Percentiles rank a stretch among this genome's conserved stretches.
These are phyloP conservation scores for Exidia glandulosa DNA, from an alignment of 768 basidiomycete species.

Conservation along the genomic window DNA sequence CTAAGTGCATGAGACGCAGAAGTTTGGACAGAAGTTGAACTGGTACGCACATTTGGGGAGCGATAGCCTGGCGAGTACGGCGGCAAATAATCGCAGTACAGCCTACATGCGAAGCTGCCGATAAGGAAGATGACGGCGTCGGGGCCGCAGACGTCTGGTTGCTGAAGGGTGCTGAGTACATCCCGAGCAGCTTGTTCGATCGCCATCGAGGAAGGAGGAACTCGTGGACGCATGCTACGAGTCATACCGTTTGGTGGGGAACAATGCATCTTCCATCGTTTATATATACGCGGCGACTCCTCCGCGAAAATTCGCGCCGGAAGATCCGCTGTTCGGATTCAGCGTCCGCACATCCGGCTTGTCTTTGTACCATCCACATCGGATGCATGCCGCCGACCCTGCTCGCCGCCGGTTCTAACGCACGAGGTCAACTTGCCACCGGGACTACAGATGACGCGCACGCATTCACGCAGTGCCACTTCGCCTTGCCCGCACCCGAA, in stretches of 20 bases:
- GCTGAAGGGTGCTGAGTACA: not conserved
- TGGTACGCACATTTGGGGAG: not conserved
- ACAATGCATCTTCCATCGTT: too few species aligned
- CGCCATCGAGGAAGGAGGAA: not conserved
- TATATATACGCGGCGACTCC: too few species aligned
- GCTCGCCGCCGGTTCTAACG: constrained; percentile 36
- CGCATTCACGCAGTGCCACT: constrained; percentile 27
- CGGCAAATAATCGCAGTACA: not conserved
- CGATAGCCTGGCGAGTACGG: not conserved
- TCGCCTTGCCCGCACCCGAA: constrained; percentile 8
- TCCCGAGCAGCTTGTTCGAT: not conserved
- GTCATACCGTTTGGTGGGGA: not conserved
- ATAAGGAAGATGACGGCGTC: not conserved
- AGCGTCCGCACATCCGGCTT: too few species aligned
- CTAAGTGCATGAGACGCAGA: not conserved
- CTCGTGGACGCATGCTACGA: not conserved
- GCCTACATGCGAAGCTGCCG: not conserved
- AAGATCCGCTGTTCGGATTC: too few species aligned
- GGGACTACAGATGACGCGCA: constrained; percentile 29
- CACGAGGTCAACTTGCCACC: constrained; percentile 35
- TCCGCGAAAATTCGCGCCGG: too few species aligned
- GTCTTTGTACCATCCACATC: too few species aligned
- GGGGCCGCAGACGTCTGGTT: not conserved
- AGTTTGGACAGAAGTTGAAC: not conserved
- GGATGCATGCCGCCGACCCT: not conserved